Percentiles rank a stretch among this genome's conserved stretches.
phyloP scores from a whole-genome alignment of 2,329 filamentous ascomycete species.

The Xenosphaeropsis pyriputrescens region DNA sequence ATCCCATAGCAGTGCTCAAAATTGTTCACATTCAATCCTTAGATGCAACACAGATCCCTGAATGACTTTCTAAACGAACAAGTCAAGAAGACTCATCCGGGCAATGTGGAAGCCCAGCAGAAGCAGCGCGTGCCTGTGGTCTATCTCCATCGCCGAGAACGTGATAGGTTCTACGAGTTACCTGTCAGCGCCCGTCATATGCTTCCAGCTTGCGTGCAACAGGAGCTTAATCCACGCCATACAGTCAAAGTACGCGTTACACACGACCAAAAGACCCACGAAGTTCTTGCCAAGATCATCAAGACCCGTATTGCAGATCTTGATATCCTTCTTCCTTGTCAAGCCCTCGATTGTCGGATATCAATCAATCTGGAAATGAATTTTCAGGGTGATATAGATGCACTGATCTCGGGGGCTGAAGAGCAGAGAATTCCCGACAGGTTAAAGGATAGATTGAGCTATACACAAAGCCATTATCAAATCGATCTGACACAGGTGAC shows the following conservation, averaged over 20 bases:
- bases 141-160: slow-evolving; percentile 72
- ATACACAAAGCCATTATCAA: slow-evolving; percentile 75
- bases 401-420: slow-evolving; percentile 27
- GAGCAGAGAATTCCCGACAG: slow-evolving; percentile 36
- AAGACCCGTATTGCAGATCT: slow-evolving; percentile 81
- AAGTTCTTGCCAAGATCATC: slow-evolving; percentile 70
- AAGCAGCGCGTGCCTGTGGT: slow-evolving; percentile 45
- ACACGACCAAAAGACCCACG: slow-evolving; percentile 55
- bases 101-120: slow-evolving; percentile 23
- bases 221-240: slow-evolving; percentile 42
- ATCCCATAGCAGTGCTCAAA: not conserved
- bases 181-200: slow-evolving; percentile 39
- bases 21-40: not conserved
- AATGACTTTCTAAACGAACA: slow-evolving; percentile 73
- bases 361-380: slow-evolving; percentile 92
- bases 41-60: slow-evolving; percentile 68
- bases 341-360: slow-evolving; percentile 77
- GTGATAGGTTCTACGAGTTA: slow-evolving; percentile 73
- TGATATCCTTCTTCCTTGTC: slow-evolving; percentile 68
- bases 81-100: slow-evolving; percentile 41
- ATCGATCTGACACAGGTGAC: slow-evolving; percentile 89
- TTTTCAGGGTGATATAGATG: slow-evolving; percentile 54
- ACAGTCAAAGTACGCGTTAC: slow-evolving; percentile 57
- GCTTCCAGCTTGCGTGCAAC: slow-evolving; percentile 49
- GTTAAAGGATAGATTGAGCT: slow-evolving; percentile 83